phyloP scores from a whole-genome alignment of 1,139 yeast genomes.

The Suhomyces bokatorum region DNA sequence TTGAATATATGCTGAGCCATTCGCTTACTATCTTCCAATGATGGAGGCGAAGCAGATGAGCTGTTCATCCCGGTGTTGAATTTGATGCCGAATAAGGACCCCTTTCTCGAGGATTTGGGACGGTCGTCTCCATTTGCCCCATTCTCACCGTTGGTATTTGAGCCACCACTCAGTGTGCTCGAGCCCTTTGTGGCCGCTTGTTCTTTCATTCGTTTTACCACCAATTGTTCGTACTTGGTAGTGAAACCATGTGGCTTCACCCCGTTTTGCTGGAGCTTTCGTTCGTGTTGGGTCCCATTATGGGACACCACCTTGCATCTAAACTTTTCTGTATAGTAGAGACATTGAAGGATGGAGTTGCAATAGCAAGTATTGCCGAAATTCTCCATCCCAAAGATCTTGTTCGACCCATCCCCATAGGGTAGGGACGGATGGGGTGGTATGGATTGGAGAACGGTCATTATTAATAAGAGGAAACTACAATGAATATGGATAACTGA shows the following conservation, averaged over 20 bases:
- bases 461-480: background rate
- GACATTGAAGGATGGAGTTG: constrained; percentile 86
- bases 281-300: constrained; percentile 35
- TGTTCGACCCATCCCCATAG: constrained; percentile 63
- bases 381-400: constrained; percentile 92
- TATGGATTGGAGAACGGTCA: constrained; percentile 5
- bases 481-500: background rate
- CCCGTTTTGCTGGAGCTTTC: constrained; percentile 44
- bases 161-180: constrained; percentile 1
- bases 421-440: constrained; percentile 1
- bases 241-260: constrained; percentile 48
- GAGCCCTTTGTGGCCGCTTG: constrained; percentile 23
- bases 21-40: constrained; percentile 12
- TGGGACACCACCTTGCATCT: constrained; percentile 53
- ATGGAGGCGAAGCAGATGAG: background rate
- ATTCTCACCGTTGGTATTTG: constrained; percentile 3
- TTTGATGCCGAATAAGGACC: constrained; percentile 45
- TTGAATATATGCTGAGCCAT: constrained; percentile 25
- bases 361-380: constrained; percentile 95
- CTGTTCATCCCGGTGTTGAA: constrained; percentile 24
- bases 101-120: constrained; percentile 35
- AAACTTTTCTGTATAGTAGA: constrained; percentile 72
- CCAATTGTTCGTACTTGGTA: constrained; percentile 44
- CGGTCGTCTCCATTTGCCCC: constrained; percentile 21
- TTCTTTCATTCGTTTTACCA: constrained; percentile 40